Evolutionary conservation across 2,329 filamentous ascomycete species (phyloP).

Genomic region (Pyricularia grisea): DNA sequence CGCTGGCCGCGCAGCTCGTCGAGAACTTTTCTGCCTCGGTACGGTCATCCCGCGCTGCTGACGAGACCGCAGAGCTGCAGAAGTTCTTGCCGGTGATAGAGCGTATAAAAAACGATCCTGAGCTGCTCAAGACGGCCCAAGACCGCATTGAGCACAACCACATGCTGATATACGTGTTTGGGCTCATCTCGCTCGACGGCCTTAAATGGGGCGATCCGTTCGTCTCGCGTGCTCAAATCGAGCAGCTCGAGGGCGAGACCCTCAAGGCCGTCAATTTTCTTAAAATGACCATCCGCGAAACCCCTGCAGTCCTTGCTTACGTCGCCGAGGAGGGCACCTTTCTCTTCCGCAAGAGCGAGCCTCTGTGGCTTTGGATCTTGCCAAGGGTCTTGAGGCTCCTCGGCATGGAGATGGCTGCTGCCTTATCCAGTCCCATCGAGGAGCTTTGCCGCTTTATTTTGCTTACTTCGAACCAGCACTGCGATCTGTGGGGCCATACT

Average conservation of each 20-base stretch:
- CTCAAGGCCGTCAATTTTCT: constrained; percentile 71
- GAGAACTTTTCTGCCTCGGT: constrained; percentile 64
- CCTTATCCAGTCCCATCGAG: constrained; percentile 41
- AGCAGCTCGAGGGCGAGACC: constrained; percentile 45
- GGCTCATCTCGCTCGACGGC: constrained; percentile 66
- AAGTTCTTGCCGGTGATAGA: constrained; percentile 54
- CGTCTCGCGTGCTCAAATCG: constrained; percentile 33
- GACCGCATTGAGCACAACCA: constrained; percentile 70
- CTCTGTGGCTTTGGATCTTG: constrained; percentile 57
- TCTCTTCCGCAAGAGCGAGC: constrained; percentile 45
- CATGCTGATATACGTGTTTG: constrained; percentile 76
- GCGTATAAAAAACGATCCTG: constrained; percentile 39
- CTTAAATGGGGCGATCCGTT: constrained; percentile 62
- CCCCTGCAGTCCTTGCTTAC: constrained; percentile 56
- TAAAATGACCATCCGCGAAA: constrained; percentile 63
- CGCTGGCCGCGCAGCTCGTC: constrained; percentile 79
- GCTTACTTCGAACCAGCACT: constrained; percentile 30
- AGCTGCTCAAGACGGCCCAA: constrained; percentile 48
- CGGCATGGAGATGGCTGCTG: constrained; percentile 38
- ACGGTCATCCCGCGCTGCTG: constrained; percentile 35
- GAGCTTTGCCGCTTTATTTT: constrained; percentile 41
- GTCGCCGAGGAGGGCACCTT: constrained; percentile 28
- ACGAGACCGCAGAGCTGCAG: constrained; percentile 66
- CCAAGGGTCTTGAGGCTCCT: constrained; percentile 49
- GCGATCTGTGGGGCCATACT: constrained; percentile 37